Evolutionary conservation across 2,329 filamentous ascomycete species (phyloP), one percentile per base, ranked within the genome.

Genomic region (Penicillium sp.): DNA sequence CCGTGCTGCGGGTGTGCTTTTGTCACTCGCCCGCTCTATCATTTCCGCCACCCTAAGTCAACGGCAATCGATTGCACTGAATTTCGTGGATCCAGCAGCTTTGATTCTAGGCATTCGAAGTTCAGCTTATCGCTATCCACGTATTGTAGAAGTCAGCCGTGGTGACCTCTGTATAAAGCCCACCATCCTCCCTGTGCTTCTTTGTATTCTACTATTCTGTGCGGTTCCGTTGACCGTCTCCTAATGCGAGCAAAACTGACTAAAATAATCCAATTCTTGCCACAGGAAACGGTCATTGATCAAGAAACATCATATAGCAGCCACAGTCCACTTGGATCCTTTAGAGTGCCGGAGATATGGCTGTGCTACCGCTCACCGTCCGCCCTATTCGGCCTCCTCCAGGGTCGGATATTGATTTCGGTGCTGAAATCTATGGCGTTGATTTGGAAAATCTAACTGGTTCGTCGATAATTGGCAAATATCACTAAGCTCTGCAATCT

Each of bases 391-490:
- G 57, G 2, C 56, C 58, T 6, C 58, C 64, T 3, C 31, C 56
- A 0, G 66, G 63, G 19, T 73, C 69, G 4, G 41, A 62, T 2
- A 70, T 82, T 51, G 74, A 82, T 61, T 84, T 88, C 48, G 84
- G 84, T 1, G 83, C 81, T 9, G 64, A 78, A 22, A 73, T 86
- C 53, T 70, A 73, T 31, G 79, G 82, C 38, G 72, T 78, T 31
- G 77, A 86, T 58, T 69, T 87, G 34, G 81, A 87, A 61, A 78
- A 80, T 45, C 69, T 88, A 38, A 79, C 75, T 43, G 80, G 81
- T 84, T 77, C 74, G 77, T 49, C 39, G 46, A 46, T 50, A 39
- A 12, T 9, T 1, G 5, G 3, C 41, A 8, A 3, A 9, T 3
- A 1, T 1, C 2, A 22, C 18, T 8, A 31, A 29, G 22, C 27